Conservation (phyloP, 106 monocot genomes). For the Dendrobium chrysotoxum region DNA sequence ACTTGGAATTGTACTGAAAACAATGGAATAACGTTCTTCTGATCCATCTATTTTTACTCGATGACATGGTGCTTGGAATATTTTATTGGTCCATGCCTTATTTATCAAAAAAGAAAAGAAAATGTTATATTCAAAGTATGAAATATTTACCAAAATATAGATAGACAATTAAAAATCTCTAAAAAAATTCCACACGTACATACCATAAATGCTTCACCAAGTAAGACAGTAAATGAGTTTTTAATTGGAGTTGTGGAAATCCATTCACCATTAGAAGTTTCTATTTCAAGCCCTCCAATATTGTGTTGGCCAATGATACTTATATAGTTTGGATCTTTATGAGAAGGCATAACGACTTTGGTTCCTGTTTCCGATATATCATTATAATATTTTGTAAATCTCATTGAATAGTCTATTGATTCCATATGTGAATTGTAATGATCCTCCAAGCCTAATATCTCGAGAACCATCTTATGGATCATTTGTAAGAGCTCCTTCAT, state of each 20-base stretch:
- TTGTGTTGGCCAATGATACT: not conserved
- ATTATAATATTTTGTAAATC: no score
- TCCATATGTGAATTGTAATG: no score
- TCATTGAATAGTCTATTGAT: no score
- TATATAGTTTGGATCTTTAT: not conserved
- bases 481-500: no score
- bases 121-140: not conserved
- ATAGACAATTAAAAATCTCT: not conserved
- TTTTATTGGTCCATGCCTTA: constrained; percentile 28
- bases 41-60: not conserved
- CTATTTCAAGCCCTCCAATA: not conserved
- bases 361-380: no score
- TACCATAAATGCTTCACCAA: constrained; percentile 8
- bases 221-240: not conserved
- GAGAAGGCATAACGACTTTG: not conserved
- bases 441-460: not conserved
- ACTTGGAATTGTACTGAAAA: not conserved
- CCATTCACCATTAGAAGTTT: not conserved
- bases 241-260: not conserved
- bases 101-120: not conserved
- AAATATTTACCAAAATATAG: not conserved
- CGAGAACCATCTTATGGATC: no score
- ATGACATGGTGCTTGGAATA: constrained; percentile 6
- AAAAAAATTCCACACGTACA: not conserved
- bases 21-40: not conserved